Conservation (phyloP, 257 asterid genomes). For the Petunia axillaris region DNA sequence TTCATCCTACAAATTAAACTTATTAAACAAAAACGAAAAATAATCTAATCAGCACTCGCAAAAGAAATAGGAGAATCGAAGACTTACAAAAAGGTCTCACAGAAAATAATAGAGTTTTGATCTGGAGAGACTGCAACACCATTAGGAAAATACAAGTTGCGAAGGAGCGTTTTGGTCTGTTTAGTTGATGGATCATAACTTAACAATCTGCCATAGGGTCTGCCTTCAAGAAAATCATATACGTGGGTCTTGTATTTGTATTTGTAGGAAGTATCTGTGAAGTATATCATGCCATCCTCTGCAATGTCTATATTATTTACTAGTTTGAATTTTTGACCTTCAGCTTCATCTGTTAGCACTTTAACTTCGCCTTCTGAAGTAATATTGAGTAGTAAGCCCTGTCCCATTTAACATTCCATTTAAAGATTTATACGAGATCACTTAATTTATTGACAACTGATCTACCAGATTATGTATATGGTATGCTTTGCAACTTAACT, state of each 20-base stretch:
- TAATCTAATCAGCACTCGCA: too few species aligned
- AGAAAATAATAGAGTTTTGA: slow-evolving; percentile 57
- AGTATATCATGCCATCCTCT: slow-evolving; percentile 65
- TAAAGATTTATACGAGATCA: too few species aligned
- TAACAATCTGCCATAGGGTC: slow-evolving; percentile 70
- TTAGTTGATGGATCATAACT: slow-evolving; percentile 54
- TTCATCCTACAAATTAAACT: slow-evolving; percentile 50
- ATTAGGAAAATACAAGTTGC: slow-evolving; percentile 67
- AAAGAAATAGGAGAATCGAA: too few species aligned
- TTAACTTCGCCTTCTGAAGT: slow-evolving; percentile 54
- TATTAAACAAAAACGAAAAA: neutral
- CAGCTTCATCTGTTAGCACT: slow-evolving; percentile 64
- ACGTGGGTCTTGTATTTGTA: slow-evolving; percentile 31
- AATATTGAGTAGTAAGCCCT: slow-evolving; percentile 47
- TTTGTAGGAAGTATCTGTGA: slow-evolving; percentile 75
- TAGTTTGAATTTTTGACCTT: slow-evolving; percentile 68
- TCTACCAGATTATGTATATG: too few species aligned
- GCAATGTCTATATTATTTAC: slow-evolving; percentile 70
- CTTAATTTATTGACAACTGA: too few species aligned
- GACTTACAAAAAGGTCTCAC: slow-evolving; percentile 71
- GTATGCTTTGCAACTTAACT: too few species aligned
- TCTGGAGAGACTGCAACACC: slow-evolving; percentile 73
- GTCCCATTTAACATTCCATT: too few species aligned
- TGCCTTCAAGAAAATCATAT: slow-evolving; percentile 55
- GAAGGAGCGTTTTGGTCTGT: slow-evolving; percentile 37